phyloP scores from a whole-genome alignment of 495 filamentous ascomycete genomes.

The Margaritispora aquatica region DNA sequence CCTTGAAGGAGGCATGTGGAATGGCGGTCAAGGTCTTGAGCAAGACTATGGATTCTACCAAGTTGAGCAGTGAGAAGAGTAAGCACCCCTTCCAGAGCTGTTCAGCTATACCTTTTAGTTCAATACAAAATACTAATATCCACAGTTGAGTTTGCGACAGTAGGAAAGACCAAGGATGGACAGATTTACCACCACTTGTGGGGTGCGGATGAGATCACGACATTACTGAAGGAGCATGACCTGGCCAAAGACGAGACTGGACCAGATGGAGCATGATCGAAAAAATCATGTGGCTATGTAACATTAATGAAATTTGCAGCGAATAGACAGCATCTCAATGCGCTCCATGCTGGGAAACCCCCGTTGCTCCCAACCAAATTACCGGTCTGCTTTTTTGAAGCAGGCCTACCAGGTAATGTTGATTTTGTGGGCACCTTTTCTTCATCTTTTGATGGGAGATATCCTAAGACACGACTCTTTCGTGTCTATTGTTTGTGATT shows the following conservation, averaged over 20 bases:
- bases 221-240: constrained; percentile 89
- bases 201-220: constrained; percentile 94
- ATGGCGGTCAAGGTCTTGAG: constrained; percentile 98
- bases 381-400: too few species aligned
- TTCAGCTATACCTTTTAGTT: neutral
- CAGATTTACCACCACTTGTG: constrained; percentile 98
- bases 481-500: too few species aligned
- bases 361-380: too few species aligned
- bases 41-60: constrained; percentile 99
- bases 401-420: too few species aligned
- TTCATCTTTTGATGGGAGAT: too few species aligned
- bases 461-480: too few species aligned
- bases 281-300: constrained; percentile 14
- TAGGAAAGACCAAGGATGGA: constrained; percentile 88
- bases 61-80: constrained; percentile 99
- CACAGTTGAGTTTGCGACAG: constrained; percentile 94
- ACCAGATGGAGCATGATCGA: constrained; percentile 42
- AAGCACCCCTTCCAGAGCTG: constrained; percentile 31
- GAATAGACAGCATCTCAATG: too few species aligned
- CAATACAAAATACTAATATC: constrained; percentile 11
- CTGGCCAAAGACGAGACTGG: constrained; percentile 77
- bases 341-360: too few species aligned
- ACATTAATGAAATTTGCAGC: too few species aligned
- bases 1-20: constrained; percentile 91
- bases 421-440: too few species aligned